A percentile compares a stretch with the other conserved stretches of the same genome.
These are phyloP conservation scores for Solanum chacoense DNA, from an alignment of 305 asterid genomes.

Conservation along the genomic window DNA sequence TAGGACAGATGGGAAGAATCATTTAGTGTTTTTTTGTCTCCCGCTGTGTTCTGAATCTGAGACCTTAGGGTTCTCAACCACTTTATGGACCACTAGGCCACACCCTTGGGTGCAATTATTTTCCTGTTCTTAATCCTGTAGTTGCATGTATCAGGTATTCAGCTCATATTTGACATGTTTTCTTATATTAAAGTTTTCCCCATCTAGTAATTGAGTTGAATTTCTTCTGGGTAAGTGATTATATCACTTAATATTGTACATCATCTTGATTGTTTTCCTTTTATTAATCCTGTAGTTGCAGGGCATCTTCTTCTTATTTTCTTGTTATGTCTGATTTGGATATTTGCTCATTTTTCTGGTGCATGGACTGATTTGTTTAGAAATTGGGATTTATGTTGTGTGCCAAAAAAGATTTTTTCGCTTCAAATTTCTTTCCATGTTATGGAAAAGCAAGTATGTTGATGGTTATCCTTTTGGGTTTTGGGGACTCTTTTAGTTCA, in stretches of 20 bases:
- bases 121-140: background rate
- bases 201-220: background rate
- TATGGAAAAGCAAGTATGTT: background rate
- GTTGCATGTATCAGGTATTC: conserved; percentile 77
- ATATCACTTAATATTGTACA: background rate
- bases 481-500: background rate
- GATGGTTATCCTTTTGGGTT: background rate
- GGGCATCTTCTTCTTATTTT: background rate
- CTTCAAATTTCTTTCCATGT: background rate
- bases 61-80: background rate
- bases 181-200: background rate
- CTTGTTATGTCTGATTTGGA: background rate
- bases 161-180: background rate
- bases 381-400: background rate
- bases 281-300: background rate
- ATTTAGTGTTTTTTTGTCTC: background rate
- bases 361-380: background rate
- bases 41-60: background rate
- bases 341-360: background rate
- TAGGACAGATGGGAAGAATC: background rate
- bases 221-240: background rate
- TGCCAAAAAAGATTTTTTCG: background rate
- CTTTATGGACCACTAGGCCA: background rate
- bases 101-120: background rate
- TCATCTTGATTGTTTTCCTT: background rate